Conservation (phyloP, 2,329 filamentous ascomycete species). For the Phaeosphaeriaceae sp. region DNA sequence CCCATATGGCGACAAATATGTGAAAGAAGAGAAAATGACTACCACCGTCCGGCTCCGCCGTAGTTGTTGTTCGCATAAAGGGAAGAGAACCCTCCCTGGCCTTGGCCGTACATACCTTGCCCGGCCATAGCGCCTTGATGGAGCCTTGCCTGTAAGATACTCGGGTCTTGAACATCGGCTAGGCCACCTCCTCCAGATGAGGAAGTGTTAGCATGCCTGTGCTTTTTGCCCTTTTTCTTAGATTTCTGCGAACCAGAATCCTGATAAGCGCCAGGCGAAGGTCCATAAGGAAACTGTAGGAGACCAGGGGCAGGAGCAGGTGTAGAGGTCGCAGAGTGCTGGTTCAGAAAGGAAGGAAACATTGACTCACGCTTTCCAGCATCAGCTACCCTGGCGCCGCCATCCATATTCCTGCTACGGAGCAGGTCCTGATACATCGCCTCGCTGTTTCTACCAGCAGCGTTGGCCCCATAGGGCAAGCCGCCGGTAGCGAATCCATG, state of each 20-base stretch:
- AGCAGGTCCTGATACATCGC: conserved; percentile 80
- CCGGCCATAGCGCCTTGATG: conserved; percentile 83
- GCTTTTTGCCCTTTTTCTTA: conserved; percentile 99
- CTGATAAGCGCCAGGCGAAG: conserved; percentile 84
- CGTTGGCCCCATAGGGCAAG: conserved; percentile 66
- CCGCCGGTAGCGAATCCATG: conserved; percentile 78
- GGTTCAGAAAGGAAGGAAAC: conserved; percentile 89
- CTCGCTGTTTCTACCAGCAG: conserved; percentile 77
- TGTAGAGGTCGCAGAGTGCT: conserved; percentile 82
- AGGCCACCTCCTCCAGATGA: conserved; percentile 98
- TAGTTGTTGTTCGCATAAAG: conserved; percentile 74
- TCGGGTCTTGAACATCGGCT: conserved; percentile 99
- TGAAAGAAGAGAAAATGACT: conserved; percentile 39
- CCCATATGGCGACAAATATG: conserved; percentile 36
- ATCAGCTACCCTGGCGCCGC: conserved; percentile 77
- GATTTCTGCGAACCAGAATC: conserved; percentile 90
- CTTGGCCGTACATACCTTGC: conserved; percentile 88
- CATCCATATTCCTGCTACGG: conserved; percentile 67
- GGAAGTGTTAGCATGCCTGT: conserved; percentile 99
- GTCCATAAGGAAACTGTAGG: conserved; percentile 89
- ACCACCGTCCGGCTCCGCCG: conserved; percentile 49
- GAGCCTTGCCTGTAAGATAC: conserved; percentile 97
- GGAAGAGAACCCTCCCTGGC: conserved; percentile 89
- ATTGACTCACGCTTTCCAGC: conserved; percentile 98
- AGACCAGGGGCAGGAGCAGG: conserved; percentile 89